phyloP scores from a whole-genome alignment of 2,329 filamentous ascomycete genomes.

The Thielaviopsis ethacetica region DNA sequence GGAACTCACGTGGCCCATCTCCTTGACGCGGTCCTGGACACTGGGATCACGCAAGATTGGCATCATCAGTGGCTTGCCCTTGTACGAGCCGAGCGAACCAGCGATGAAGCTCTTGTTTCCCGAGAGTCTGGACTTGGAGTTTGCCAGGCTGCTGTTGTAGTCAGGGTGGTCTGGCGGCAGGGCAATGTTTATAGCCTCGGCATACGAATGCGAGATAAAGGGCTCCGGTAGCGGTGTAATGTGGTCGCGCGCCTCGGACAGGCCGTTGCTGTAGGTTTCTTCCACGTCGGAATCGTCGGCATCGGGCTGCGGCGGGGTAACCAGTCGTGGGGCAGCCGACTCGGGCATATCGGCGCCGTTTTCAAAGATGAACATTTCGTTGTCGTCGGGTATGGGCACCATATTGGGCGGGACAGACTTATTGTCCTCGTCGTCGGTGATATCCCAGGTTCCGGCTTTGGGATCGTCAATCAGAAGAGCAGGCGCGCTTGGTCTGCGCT shows the following conservation, averaged over 20 bases:
- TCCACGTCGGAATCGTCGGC: constrained; percentile 15
- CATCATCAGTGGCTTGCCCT: constrained; percentile 35
- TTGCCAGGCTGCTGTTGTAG: constrained; percentile 7
- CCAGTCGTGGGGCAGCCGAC: constrained; percentile 16
- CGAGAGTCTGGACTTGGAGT: constrained; percentile 17
- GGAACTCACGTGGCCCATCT: constrained; percentile 30
- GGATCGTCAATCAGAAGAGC: neutral
- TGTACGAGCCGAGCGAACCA: constrained; percentile 36
- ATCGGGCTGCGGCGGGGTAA: constrained; percentile 19
- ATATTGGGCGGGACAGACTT: neutral
- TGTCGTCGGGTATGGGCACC: constrained; percentile 15
- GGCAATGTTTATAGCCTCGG: constrained; percentile 7
- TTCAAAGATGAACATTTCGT: constrained; percentile 32
- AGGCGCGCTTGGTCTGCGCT: neutral
- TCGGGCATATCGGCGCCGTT: constrained; percentile 19
- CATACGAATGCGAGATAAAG: constrained; percentile 10
- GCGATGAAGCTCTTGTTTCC: constrained; percentile 20
- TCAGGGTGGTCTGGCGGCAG: constrained; percentile 8
- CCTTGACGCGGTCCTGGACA: constrained; percentile 30
- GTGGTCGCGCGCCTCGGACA: constrained; percentile 2
- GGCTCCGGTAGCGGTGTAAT: constrained; percentile 15
- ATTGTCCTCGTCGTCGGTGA: constrained; percentile 13
- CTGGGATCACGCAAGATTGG: constrained; percentile 33
- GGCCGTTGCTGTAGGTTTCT: neutral
- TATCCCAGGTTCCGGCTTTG: neutral